Evolutionary conservation across 2,329 filamentous ascomycete genomes (phyloP).

Genomic region (Xylariaceae sp.): DNA sequence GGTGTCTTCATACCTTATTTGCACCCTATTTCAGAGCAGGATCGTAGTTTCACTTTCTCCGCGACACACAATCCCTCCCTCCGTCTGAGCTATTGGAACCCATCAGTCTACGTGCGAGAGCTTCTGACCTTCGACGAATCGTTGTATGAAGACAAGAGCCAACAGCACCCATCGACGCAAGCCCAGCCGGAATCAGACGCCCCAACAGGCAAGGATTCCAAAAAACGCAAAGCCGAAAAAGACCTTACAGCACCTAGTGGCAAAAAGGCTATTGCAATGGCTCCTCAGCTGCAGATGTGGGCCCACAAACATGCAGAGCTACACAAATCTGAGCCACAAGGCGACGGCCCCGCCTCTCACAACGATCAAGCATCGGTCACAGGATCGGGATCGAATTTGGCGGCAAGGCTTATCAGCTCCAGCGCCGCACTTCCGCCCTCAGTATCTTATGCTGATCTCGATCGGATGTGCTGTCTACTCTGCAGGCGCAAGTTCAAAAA

Average conservation of each 20-base stretch:
- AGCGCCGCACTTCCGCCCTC: constrained; percentile 30
- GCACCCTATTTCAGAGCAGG: constrained; percentile 50
- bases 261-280: constrained; percentile 52
- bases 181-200: constrained; percentile 33
- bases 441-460: constrained; percentile 58
- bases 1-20: constrained; percentile 77
- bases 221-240: constrained; percentile 46
- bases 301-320: constrained; percentile 66
- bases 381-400: constrained; percentile 23
- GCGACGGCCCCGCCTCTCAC: constrained; percentile 29
- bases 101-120: constrained; percentile 66
- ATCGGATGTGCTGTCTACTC: constrained; percentile 40
- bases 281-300: constrained; percentile 68
- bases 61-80: constrained; percentile 65
- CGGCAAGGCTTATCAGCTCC: constrained; percentile 7
- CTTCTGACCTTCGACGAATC: constrained; percentile 54
- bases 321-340: constrained; percentile 46
- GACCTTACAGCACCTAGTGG: constrained; percentile 32
- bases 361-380: constrained; percentile 28
- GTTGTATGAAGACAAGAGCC: constrained; percentile 36
- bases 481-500: constrained; percentile 41
- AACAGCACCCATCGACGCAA: constrained; percentile 38
- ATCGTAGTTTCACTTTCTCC: constrained; percentile 63
- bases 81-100: constrained; percentile 73
- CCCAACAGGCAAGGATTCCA: constrained; percentile 29